A percentile compares a stretch with the other conserved stretches of the same genome.
Evolutionary conservation across 1,139 yeast genomes (phyloP).

Genomic region (Lodderomyces elongisporus): DNA sequence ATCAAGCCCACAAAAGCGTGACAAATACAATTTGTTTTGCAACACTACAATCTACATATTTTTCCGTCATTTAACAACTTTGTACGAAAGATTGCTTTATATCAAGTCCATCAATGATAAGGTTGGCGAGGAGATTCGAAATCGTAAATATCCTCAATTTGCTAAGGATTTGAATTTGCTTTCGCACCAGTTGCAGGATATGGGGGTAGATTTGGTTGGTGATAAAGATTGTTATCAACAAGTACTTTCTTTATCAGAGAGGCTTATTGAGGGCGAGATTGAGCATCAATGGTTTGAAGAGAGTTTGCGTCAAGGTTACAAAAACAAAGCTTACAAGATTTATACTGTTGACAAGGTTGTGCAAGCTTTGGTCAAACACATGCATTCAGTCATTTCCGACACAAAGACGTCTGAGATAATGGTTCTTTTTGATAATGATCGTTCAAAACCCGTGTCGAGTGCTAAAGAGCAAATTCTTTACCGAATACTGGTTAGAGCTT

Average conservation of each 20-base stretch:
- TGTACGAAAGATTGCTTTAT: conserved; percentile 75
- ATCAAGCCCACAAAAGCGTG: conserved; percentile 23
- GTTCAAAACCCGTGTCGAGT: conserved; percentile 57
- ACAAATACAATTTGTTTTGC: conserved; percentile 72
- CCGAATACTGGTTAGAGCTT: conserved; percentile 79
- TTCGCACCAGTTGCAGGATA: conserved; percentile 75
- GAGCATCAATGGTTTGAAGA: conserved; percentile 97
- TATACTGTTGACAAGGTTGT: conserved; percentile 93
- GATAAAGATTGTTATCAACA: conserved; percentile 71
- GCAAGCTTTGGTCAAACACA: conserved; percentile 84
- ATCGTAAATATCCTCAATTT: conserved; percentile 68
- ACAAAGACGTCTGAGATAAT: conserved; percentile 78
- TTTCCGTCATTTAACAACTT: conserved; percentile 77
- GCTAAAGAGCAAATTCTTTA: conserved; percentile 87
- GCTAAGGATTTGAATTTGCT: conserved; percentile 83
- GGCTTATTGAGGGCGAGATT: conserved; percentile 81
- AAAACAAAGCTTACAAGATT: conserved; percentile 86
- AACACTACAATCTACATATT: conserved; percentile 91
- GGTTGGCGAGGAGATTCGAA: conserved; percentile 67
- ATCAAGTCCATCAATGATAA: conserved; percentile 62
- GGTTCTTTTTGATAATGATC: conserved; percentile 75
- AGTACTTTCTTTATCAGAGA: conserved; percentile 64
- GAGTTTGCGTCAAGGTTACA: conserved; percentile 88
- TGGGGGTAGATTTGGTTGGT: conserved; percentile 70
- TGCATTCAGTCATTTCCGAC: conserved; percentile 76